These are phyloP conservation scores for Parachaetomium inaequale DNA, from an alignment of 495 filamentous ascomycete species.

Conservation along the genomic window DNA sequence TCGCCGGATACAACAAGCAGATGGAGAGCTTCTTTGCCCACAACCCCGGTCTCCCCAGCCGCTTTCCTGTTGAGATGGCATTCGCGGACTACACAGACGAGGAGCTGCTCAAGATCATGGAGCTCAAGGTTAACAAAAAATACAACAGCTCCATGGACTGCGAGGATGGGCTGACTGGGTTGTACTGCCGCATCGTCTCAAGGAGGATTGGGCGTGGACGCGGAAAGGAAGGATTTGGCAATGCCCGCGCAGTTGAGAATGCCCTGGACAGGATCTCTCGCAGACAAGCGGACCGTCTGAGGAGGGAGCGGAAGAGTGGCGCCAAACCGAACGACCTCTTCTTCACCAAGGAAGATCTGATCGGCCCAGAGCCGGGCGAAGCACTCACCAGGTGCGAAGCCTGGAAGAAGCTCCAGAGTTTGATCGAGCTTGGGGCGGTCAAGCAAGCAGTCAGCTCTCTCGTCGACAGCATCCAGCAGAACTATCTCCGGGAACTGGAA, in stretches of 20 bases:
- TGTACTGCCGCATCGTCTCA: conserved; percentile 63
- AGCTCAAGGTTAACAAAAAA: conserved; percentile 46
- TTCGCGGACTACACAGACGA: conserved; percentile 68
- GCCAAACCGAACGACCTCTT: conserved; percentile 46
- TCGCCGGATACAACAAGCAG: conserved; percentile 71
- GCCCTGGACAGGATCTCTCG: conserved; percentile 48
- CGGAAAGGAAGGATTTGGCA: conserved; percentile 67
- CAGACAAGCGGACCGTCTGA: conserved; percentile 58
- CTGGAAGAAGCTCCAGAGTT: conserved; percentile 56
- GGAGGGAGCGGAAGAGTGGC: conserved; percentile 30
- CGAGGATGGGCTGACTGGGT: conserved; percentile 56
- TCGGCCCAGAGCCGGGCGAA: conserved; percentile 61
- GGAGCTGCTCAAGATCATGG: conserved; percentile 59
- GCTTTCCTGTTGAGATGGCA: conserved; percentile 61
- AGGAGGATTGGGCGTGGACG: conserved; percentile 59
- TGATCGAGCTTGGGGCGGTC: conserved; percentile 60
- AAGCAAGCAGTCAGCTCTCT: conserved; percentile 59
- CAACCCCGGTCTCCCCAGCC: conserved; percentile 70
- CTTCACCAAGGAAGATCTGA: conserved; percentile 57
- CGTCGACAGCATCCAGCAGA: conserved; percentile 55
- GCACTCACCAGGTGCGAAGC: conserved; percentile 48
- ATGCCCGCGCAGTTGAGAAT: conserved; percentile 68
- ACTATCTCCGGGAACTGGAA: conserved; percentile 59
- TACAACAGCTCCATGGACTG: conserved; percentile 55
- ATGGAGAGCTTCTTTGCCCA: conserved; percentile 81